Evolutionary conservation across 768 basidiomycete genomes (phyloP).

Genomic region (Boletellus ananas): DNA sequence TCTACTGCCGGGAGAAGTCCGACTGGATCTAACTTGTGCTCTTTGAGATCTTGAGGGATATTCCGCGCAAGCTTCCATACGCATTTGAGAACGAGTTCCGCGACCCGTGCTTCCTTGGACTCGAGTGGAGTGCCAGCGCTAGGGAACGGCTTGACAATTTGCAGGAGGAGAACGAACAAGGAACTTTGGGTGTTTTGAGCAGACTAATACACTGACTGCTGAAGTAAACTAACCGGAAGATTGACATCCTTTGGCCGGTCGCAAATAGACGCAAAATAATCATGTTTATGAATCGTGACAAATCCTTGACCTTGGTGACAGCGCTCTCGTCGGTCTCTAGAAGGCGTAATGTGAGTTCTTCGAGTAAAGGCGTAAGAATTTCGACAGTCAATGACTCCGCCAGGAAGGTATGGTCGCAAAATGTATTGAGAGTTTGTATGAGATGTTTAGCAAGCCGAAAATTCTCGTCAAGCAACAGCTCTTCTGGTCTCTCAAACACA

Average conservation of each 20-base stretch:
- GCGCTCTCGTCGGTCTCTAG: constrained; percentile 90
- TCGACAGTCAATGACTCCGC: constrained; percentile 85
- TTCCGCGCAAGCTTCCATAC: constrained; percentile 97
- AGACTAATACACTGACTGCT: neutral
- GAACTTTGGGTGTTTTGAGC: constrained; percentile 28
- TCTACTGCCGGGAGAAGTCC: constrained; percentile 91
- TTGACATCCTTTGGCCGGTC: constrained; percentile 83
- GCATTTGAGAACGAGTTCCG: constrained; percentile 92
- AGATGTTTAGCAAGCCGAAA: constrained; percentile 96
- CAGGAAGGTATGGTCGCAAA: constrained; percentile 86
- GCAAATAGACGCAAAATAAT: constrained; percentile 92
- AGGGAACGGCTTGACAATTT: constrained; percentile 83
- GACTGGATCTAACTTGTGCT: constrained; percentile 76
- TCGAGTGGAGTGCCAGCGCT: constrained; percentile 65
- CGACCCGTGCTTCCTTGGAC: constrained; percentile 82
- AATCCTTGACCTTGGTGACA: constrained; percentile 82
- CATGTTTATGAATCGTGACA: constrained; percentile 98
- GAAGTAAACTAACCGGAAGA: constrained; percentile 67
- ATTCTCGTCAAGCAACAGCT: constrained; percentile 70
- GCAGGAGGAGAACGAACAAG: constrained; percentile 76
- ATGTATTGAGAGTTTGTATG: constrained; percentile 92
- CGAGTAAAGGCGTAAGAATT: constrained; percentile 80
- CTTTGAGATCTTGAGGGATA: constrained; percentile 86
- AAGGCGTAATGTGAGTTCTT: constrained; percentile 86
- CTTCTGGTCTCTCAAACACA: constrained; percentile 80